phyloP scores from a whole-genome alignment of 345 rosid species.

The Pugionium dolabratum region DNA sequence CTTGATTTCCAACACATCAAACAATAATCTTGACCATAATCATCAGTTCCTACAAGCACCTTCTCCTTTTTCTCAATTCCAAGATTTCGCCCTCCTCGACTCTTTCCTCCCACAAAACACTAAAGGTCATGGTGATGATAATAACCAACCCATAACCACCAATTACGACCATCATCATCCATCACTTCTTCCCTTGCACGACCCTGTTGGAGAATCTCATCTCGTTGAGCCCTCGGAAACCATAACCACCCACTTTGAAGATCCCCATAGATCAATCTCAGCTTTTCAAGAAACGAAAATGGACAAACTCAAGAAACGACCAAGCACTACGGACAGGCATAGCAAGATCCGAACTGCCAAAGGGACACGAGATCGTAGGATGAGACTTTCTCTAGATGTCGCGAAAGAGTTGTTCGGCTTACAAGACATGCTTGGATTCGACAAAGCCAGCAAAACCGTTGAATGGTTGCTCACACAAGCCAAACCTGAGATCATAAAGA shows the following conservation, averaged over 20 bases:
- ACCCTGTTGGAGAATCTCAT: slow-evolving; percentile 31
- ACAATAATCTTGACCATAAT: slow-evolving; percentile 29
- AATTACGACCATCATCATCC: slow-evolving; percentile 37
- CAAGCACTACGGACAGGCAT: slow-evolving; percentile 69
- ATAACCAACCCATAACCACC: slow-evolving; percentile 23
- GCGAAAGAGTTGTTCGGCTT: slow-evolving; percentile 72
- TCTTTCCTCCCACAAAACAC: slow-evolving; percentile 35
- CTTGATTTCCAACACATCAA: slow-evolving; percentile 33
- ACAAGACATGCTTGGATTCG: slow-evolving; percentile 79
- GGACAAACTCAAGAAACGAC: slow-evolving; percentile 39
- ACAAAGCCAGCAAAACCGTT: slow-evolving; percentile 82
- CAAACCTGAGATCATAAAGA: slow-evolving; percentile 55
- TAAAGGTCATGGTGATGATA: slow-evolving; percentile 1
- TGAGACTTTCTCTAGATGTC: slow-evolving; percentile 78
- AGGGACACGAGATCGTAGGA: slow-evolving; percentile 80
- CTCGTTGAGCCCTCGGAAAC: slow-evolving; percentile 34
- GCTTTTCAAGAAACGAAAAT: slow-evolving; percentile 28
- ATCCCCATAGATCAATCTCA: slow-evolving; percentile 34
- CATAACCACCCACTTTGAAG: slow-evolving; percentile 36
- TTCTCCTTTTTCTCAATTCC: slow-evolving; percentile 50
- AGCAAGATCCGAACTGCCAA: slow-evolving; percentile 84
- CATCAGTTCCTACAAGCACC: slow-evolving; percentile 41
- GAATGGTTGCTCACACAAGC: slow-evolving; percentile 78
- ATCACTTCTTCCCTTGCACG: slow-evolving; percentile 37
- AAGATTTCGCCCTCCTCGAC: slow-evolving; percentile 35